Conservation (phyloP, 148 eudicot species). For the Fagopyrum homotropicum region DNA sequence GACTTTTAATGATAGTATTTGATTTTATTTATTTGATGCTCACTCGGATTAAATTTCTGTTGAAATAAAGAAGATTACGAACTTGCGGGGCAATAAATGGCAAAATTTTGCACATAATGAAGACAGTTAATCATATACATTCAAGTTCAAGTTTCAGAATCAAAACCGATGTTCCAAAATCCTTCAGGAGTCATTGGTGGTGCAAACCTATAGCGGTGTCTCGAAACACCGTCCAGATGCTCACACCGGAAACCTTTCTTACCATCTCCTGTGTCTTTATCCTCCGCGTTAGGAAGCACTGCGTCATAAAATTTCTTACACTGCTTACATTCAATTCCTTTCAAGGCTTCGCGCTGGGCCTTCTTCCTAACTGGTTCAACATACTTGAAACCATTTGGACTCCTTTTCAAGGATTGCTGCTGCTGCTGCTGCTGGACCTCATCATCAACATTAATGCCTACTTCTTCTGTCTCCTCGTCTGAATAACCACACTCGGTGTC, state of each 20-base stretch:
- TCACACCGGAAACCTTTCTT: constrained; percentile 59
- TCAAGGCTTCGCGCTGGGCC: constrained; percentile 62
- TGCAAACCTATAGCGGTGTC: constrained; percentile 79
- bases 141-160: constrained; percentile 44
- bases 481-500: constrained; percentile 40
- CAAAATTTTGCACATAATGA: too few relatives aligned
- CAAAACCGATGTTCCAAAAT: constrained; percentile 98
- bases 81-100: too few relatives aligned
- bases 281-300: constrained; percentile 49
- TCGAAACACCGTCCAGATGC: constrained; percentile 90
- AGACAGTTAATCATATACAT: too few relatives aligned
- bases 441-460: constrained; percentile 32
- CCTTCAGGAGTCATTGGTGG: constrained; percentile 98
- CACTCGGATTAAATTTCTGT: too few relatives aligned
- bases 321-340: constrained; percentile 89
- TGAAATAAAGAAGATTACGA: too few relatives aligned
- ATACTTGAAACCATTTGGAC: constrained; percentile 56
- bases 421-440: constrained; percentile 30
- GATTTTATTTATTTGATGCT: too few relatives aligned
- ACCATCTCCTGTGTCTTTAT: constrained; percentile 24
- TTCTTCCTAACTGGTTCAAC: constrained; percentile 88
- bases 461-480: constrained; percentile 70
- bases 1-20: too few relatives aligned
- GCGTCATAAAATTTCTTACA: constrained; percentile 95
- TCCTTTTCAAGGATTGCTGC: constrained; percentile 29